Base-by-base conservation (phyloP, 805 yeast species). In the Yarrowia sp. region DNA sequence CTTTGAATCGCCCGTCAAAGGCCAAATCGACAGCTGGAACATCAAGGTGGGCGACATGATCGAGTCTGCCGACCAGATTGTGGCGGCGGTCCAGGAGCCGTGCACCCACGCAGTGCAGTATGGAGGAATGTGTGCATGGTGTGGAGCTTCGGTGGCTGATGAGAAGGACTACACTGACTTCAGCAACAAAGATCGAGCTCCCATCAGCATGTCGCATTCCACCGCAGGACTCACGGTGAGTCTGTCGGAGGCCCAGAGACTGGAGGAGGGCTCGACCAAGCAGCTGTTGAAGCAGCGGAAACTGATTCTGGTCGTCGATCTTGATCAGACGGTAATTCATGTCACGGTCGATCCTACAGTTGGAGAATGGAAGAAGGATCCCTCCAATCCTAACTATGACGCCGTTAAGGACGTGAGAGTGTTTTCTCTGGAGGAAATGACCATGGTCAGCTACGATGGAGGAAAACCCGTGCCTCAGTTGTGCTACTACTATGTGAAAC, bases 291-390 rank as follows among this genome's bases (percentile, higher is more conserved):
- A 81, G 15, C 90, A 86, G 66, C 80, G 83, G 69, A 91, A 91
- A 76, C 81, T 95, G 70, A 92, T 95, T 38, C 81, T 95, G 68
- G 98, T 95, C 36, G 99, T 95, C 6, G 99, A 95, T 81, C 82
- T 95, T 70, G 99, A 95, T 79, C 99, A 95, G 77, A 95, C 99
- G 0, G 96, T 95, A 6, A 94, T 95, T 39, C 99, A 95, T 75
- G 97, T 98, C 49, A 94, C 98, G 6, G 98, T 94, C 17, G 99
- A 95, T 76, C 98, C 98, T 0, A 92, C 97, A 0, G 96, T 95
- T 38, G 95, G 95, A 0, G 97, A 91, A 74, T 95, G 99, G 99
- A 92, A 90, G 83, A 83, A 83, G 63, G 98, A 95, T 74, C 88
- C 92, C 3, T 77, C 82, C 6, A 91, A 91, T 72, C 97, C 98